Conservation (phyloP, 2,329 filamentous ascomycete genomes). For the Aspergillus proliferans region DNA sequence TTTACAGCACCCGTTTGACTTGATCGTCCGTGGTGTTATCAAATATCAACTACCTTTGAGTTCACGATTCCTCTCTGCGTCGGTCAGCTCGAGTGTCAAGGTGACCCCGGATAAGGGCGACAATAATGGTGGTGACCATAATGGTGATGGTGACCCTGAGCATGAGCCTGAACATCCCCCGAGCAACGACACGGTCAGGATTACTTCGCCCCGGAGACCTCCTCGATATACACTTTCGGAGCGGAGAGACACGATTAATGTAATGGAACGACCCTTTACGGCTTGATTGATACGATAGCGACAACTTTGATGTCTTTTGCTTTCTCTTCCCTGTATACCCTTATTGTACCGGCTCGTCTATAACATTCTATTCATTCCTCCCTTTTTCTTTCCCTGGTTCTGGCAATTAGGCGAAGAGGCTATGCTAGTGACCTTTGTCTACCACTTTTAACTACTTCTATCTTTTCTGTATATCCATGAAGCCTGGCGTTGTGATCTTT, state of each 20-base stretch:
- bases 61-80: constrained; percentile 47
- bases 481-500: too few species aligned
- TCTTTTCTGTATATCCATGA: too few species aligned
- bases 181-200: constrained; percentile 24
- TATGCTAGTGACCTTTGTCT: too few species aligned
- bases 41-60: constrained; percentile 67
- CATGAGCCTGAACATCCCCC: constrained; percentile 12
- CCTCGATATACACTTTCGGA: constrained; percentile 9
- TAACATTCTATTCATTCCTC: constrained; percentile 4
- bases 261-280: constrained; percentile 22
- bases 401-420: not conserved
- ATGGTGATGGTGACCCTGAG: constrained; percentile 11
- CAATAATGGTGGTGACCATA: constrained; percentile 22
- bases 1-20: constrained; percentile 82
- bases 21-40: constrained; percentile 84
- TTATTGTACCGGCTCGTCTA: constrained; percentile 2
- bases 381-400: constrained; percentile 1
- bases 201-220: constrained; percentile 9
- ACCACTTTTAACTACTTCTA: too few species aligned
- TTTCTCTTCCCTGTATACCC: constrained; percentile 5
- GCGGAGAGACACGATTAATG: constrained; percentile 5
- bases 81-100: constrained; percentile 38
- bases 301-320: constrained; percentile 4
- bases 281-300: constrained; percentile 23
- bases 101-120: constrained; percentile 33